Percentiles rank a stretch among this genome's conserved stretches.
phyloP scores from a whole-genome alignment of 1,139 yeast species.

The Debaryomyces fabryi region DNA sequence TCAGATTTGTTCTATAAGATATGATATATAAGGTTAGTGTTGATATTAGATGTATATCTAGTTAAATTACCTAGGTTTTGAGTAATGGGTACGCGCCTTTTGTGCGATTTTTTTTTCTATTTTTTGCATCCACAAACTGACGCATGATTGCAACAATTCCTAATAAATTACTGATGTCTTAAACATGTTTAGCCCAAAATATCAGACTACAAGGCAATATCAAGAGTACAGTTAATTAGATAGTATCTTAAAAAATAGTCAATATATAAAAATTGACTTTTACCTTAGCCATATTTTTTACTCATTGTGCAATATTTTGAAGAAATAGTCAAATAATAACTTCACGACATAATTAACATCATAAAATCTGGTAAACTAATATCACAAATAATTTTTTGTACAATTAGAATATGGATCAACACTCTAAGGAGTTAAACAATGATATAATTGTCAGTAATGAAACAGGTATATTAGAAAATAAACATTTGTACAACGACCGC shows the following conservation, averaged over 20 bases:
- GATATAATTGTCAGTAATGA: no score
- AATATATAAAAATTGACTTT: not conserved
- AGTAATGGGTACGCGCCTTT: no score
- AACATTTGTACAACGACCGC: no score
- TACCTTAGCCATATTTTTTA: not conserved
- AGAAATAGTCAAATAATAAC: not conserved
- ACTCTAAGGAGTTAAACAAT: no score
- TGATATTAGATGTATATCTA: not conserved
- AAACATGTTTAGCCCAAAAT: no score
- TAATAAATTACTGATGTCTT: not conserved
- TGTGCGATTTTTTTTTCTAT: not conserved
- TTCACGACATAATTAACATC: not conserved
- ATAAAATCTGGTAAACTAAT: no score
- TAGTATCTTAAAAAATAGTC: not conserved
- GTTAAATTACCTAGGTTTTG: no score
- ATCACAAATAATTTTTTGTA: no score
- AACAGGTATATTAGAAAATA: no score
- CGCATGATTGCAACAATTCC: not conserved
- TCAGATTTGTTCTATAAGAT: not conserved
- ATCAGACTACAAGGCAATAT: no score
- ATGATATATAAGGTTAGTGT: not conserved
- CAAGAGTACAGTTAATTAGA: not conserved
- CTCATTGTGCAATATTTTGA: not conserved
- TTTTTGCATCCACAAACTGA: not conserved
- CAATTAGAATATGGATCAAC: no score